Base-by-base conservation (phyloP, 2,329 filamentous ascomycete species). In the Ophiocordyceps camponoti-leonardi region DNA sequence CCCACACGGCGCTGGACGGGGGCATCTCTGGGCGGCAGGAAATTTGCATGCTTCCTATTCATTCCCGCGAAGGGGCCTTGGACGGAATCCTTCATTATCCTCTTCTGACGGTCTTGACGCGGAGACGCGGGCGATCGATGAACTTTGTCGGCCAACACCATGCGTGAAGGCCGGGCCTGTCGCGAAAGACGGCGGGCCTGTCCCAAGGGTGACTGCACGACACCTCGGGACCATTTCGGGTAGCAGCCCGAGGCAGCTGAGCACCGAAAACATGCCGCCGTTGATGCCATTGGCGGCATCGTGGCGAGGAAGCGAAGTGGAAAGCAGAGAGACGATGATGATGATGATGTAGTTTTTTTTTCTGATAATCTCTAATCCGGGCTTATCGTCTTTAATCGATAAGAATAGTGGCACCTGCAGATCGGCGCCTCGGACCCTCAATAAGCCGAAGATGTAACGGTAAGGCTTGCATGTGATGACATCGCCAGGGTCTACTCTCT, bases 111-210 rank as follows among this genome's bases (percentile, higher is more conserved):
- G n/a, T 37, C 33, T 37, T 18, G 12, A 37, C 33, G 33, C 33
- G 54, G 54, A 44, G 60, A 56, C 37, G 60, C 53, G 37, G 67
- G 60, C 6, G 63, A 46, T 49, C 63, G 65, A 35, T 65, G 63
- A 22, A 77, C 74, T 42, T 63, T 64, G 51, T 75, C 67, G 10
- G 75, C 75, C 7, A 79, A 65, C 28, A 74, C 67, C 74, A 77
- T 77, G 44, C 75, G 72, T 40, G 73, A 73, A 33, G 75, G 69
- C 45, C 56, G 61, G 45, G 54, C 56, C 44, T 57, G 56, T 19
- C 58, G 61, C 39, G 62, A 61, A 46, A 61, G 56, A 50, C 61
- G 58, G 45, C 65, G 61, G 48, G 33, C 8, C 33, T 61, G 61
- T 28, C 52, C 48, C 28, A 60, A 48, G 52, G 57, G 64, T 60